Conservation (phyloP, 1,139 yeast genomes). For the Geotrichum fermentans region DNA sequence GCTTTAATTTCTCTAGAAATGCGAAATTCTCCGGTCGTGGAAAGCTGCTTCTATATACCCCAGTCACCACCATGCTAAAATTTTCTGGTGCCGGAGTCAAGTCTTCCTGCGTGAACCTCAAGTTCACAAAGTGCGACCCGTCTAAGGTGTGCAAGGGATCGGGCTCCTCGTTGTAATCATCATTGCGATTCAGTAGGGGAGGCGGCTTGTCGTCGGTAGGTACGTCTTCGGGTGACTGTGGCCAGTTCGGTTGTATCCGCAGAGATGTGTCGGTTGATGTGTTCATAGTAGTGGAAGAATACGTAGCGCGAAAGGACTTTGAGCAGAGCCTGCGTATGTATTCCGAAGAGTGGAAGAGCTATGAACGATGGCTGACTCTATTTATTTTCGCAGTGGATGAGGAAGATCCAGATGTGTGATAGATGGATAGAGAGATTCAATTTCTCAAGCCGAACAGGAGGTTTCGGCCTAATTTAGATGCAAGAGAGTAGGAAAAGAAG, state of each 20-base stretch:
- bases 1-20: conserved; percentile 55
- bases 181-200: not conserved
- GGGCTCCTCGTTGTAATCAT: too few relatives aligned
- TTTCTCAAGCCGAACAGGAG: too few relatives aligned
- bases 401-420: too few relatives aligned
- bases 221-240: not conserved
- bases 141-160: too few relatives aligned
- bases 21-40: conserved; percentile 79
- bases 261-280: not conserved
- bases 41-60: conserved; percentile 81
- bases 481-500: not conserved
- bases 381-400: too few relatives aligned
- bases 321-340: not conserved
- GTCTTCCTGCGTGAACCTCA: conserved; percentile 6
- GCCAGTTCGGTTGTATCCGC: not conserved
- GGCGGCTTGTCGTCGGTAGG: too few relatives aligned
- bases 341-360: not conserved
- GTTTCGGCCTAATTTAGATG: too few relatives aligned
- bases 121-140: not conserved
- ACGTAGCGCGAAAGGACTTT: not conserved
- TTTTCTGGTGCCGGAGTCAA: conserved; percentile 60
- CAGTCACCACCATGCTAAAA: conserved; percentile 76
- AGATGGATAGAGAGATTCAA: too few relatives aligned
- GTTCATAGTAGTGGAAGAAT: not conserved
- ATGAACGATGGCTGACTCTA: too few relatives aligned